These are phyloP conservation scores for Colletotrichum scovillei DNA, from an alignment of 2,329 filamentous ascomycete species.

Conservation along the genomic window DNA sequence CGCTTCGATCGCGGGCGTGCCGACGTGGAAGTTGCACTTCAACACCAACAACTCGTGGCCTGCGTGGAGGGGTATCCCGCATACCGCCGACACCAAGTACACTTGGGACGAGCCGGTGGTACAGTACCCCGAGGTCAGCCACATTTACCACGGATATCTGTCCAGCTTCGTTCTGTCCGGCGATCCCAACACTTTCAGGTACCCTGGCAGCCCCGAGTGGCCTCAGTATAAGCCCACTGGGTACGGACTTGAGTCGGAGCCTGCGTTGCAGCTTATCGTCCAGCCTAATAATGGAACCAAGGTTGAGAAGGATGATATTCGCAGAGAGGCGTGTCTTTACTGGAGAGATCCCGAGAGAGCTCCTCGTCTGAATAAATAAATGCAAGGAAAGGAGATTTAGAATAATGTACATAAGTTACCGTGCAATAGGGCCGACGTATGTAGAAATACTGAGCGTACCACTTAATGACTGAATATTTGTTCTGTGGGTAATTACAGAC, in stretches of 20 bases:
- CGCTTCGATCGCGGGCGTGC: slow-evolving; percentile 76
- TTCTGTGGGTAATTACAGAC: no score
- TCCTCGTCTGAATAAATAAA: slow-evolving; percentile 47
- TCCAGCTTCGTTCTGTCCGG: slow-evolving; percentile 77
- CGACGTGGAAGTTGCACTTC: slow-evolving; percentile 78
- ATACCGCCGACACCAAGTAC: slow-evolving; percentile 49
- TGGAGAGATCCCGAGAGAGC: slow-evolving; percentile 51
- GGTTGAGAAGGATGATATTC: slow-evolving; percentile 47
- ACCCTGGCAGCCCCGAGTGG: slow-evolving; percentile 37
- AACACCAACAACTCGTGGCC: slow-evolving; percentile 75
- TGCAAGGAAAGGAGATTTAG: neutral
- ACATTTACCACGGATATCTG: slow-evolving; percentile 67
- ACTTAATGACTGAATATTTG: no score
- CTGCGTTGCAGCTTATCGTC: slow-evolving; percentile 46
- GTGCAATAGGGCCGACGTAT: neutral
- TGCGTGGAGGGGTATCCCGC: slow-evolving; percentile 68
- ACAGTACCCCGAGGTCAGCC: slow-evolving; percentile 50
- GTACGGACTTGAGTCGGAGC: slow-evolving; percentile 39
- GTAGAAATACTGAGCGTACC: no score
- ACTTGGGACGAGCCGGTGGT: slow-evolving; percentile 49
- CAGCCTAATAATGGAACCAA: slow-evolving; percentile 43
- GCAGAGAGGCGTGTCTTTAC: slow-evolving; percentile 46
- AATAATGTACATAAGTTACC: neutral
- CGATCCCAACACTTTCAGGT: slow-evolving; percentile 70
- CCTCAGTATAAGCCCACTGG: slow-evolving; percentile 41